Base-by-base conservation (phyloP, 148 eudicot genomes). In the Rhododendron williamsianum region DNA sequence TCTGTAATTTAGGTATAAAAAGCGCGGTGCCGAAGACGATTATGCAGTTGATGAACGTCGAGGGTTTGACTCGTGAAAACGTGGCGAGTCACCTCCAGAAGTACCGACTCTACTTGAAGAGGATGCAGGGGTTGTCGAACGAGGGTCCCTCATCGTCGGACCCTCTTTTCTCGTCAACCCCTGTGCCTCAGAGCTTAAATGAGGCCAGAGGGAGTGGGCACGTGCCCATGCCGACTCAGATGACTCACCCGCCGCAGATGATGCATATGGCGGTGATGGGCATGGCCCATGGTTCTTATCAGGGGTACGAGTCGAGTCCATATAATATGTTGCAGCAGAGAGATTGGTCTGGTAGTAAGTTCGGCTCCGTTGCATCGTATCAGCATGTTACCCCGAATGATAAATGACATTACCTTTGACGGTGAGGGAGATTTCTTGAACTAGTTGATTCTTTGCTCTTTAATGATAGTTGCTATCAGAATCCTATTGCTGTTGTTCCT, bases 21-120 rank as follows among this genome's bases (percentile, higher is more conserved):
- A 94, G 92, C 77, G 98, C 99, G 27, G 98, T 97, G 3, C 99
- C 99, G 12, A 97, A 97, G 90, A 92, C 98, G 77, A 95, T 97
- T 84, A 97, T 95, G 99, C 96, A 97, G 91, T 12, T 97, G 91
- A 97, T 97, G 99, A 97, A 97, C 83, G 98, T 97, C 2, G 99
- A 97, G 78, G 99, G 98, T 15, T 85, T 97, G 52, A 94, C 94
- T 9, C 76, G 99, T 18, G 99, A 97, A 81, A 97, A 97, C 84
- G 99, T 97, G 3, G 99, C 99, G 0, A 94, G 98, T 86, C 99
- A 97, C 86, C 87, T 97, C 82, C 99, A 97, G 92, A 97, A 97
- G 86, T 97, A 97, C 60, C 87, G 99, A 63, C 90, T 97, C 30
- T 97, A 97, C 77, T 82, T 95, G 87, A 96, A 96, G 93, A 91